Evolutionary conservation across 441 rosid species (phyloP), one percentile per base, ranked within the genome.

Genomic region (Euphorbia schlechtendalii): DNA sequence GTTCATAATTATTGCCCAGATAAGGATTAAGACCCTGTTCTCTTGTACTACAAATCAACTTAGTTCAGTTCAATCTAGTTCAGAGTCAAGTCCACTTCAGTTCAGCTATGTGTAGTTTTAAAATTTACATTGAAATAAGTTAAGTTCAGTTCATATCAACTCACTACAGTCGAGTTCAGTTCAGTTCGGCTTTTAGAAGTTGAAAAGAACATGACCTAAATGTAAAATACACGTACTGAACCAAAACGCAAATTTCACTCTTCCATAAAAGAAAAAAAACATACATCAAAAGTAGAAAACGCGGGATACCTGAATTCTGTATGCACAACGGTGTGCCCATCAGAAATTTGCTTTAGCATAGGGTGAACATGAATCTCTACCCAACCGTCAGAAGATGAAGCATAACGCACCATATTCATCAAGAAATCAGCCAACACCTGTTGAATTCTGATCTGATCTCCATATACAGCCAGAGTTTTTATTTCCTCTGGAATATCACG

Each of bases 401-500:
- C 90, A 82, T 80, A 80, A 12, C 88, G 79, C 65, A 86, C 89
- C 81, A 92, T 85, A 74, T 85, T 92, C 74, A 90, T 74, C 81
- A 92, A 79, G 79, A 87, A 89, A 76, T 83, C 96, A 30, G 96
- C 91, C 80, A 92, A 79, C 40, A 89, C 83, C 78, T 92, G 96
- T 70, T 92, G 98, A 73, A 89, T 77, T 80, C 98, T 86, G 38
- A 74, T 76, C 77, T 87, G 98, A 81, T 92, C 98, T 74, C 98
- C 96, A 71, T 69, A 85, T 46, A 92, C 93, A 51, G 82, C 79
- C 66, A 87, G 77, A 6, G 88, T 76, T 78, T 92, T 89, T 57
- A 89, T 81, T 78, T 87, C 96, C 65, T 86, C 96, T 0, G 98
- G 96, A 70, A 92, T 92, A 78, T 92, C 98, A 27, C 92, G 91